Evolutionary conservation across 345 rosid species (phyloP), one percentile per base, ranked within the genome.

Genomic region (Rhizophora apiculata): DNA sequence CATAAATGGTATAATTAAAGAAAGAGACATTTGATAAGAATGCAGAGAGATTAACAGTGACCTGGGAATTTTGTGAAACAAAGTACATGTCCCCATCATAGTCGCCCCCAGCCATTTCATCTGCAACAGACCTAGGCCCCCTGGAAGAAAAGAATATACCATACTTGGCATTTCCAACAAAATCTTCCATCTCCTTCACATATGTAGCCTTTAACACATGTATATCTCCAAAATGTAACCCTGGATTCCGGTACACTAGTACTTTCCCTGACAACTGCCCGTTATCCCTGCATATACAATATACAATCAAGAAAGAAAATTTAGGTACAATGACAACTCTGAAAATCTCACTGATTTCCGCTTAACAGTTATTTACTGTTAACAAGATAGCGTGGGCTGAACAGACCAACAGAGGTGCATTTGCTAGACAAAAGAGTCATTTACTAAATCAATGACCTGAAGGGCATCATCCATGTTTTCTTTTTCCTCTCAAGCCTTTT

Each of bases 151-250:
- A 89, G 78, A 93, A 87, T 43, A 91, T 89, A 21, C 73, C 98
- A 68, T 82, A 91, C 74, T 88, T 91, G n/a, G 96, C 81, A 68
- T 82, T 84, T 43, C 98, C 98, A 0, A 83, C 85, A 72, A 46
- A 81, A 37, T 81, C 81, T 39, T 87, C 81, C 59, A 93, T 51
- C n/a, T 72, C 80, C 71, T 81, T 54, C 62, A 88, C 84, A 72
- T 86, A 88, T 22, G 59, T 87, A 34, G 97, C 97, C 39, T 75
- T 83, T 0, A 91, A 67, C 0, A 89, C 48, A 72, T 89, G 98
- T 69, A 91, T 74, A 80, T 93, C 98, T 48, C 98, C 97, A 27
- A 91, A 84, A 76, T 93, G 97, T 46, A 85, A 8, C 56, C 98
- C 98, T 46, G 97, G 97, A 72, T 91, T 76, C 11, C 91, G 80